Evolutionary conservation across 306 rosid genomes (phyloP).

Genomic region (Malus fusca): DNA sequence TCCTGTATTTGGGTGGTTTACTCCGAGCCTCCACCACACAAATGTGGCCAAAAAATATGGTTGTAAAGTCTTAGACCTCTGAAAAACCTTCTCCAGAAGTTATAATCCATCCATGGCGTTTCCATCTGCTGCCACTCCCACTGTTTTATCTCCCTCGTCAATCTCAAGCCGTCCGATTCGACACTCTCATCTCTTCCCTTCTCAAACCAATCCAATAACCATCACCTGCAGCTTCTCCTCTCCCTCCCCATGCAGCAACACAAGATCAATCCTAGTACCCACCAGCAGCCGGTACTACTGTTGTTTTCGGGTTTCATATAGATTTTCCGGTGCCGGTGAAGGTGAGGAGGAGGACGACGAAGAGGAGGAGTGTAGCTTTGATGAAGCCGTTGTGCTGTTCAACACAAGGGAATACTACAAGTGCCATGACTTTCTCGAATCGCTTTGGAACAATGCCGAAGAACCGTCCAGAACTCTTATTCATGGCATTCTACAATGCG

Average conservation of each 20-base stretch:
- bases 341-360: conserved; percentile 31
- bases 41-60: not conserved
- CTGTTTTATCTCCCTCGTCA: not conserved
- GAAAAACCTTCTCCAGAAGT: not conserved
- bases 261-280: not conserved
- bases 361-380: conserved; percentile 33
- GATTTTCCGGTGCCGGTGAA: conserved; percentile 18
- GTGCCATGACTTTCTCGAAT: conserved; percentile 81
- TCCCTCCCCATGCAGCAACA: not conserved
- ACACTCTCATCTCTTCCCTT: not conserved
- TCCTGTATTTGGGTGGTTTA: not conserved
- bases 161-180: not conserved
- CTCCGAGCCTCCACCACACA: not conserved
- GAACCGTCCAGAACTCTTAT: conserved; percentile 78
- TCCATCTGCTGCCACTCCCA: not conserved
- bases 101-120: not conserved
- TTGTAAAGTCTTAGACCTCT: too few species aligned
- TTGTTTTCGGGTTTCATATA: conserved; percentile 19
- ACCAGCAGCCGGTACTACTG: not conserved
- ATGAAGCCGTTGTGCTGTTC: conserved; percentile 61
- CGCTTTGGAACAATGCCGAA: conserved; percentile 65
- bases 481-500: conserved; percentile 85
- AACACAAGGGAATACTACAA: conserved; percentile 56
- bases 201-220: not conserved
- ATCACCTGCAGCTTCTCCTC: not conserved